Evolutionary conservation across 2,329 filamentous ascomycete species (phyloP).

Genomic region (Trichophyton verrucosum): DNA sequence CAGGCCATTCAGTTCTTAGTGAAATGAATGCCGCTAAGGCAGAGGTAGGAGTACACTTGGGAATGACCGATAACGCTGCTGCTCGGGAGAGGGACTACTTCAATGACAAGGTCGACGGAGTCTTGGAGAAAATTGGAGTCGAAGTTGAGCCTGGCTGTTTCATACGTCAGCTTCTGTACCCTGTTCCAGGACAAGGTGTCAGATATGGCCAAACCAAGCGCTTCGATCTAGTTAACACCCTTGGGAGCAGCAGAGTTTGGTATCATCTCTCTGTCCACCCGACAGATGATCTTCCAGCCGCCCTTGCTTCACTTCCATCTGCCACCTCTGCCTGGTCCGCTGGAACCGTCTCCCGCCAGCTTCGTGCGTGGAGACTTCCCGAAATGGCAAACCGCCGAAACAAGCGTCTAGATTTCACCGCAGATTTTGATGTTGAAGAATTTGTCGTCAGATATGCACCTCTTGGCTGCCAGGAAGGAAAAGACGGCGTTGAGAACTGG

Average conservation of each 20-base stretch:
- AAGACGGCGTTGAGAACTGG: conserved; percentile 89
- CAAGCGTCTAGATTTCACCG: conserved; percentile 85
- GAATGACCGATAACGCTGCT: conserved; percentile 54
- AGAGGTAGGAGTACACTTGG: conserved; percentile 66
- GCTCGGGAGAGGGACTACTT: conserved; percentile 64
- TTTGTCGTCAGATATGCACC: conserved; percentile 71
- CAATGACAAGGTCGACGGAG: conserved; percentile 66
- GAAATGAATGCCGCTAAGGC: conserved; percentile 77
- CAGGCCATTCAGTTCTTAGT: conserved; percentile 68
- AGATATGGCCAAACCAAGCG: conserved; percentile 64
- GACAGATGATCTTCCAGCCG: conserved; percentile 70
- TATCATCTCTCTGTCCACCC: conserved; percentile 88
- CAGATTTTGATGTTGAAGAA: conserved; percentile 89
- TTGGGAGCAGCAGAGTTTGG: conserved; percentile 83
- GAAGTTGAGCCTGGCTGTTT: conserved; percentile 74
- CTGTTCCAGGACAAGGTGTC: conserved; percentile 64
- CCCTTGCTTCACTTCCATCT: conserved; percentile 57
- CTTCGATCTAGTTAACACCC: conserved; percentile 60
- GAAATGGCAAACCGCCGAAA: conserved; percentile 95
- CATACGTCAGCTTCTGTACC: conserved; percentile 68
- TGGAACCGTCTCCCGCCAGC: conserved; percentile 78
- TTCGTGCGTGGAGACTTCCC: conserved; percentile 82
- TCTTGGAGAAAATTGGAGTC: conserved; percentile 76
- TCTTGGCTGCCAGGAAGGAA: conserved; percentile 78
- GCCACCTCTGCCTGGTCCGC: conserved; percentile 85